phyloP scores from a whole-genome alignment of 441 rosid species.

The Gossypium gossypioides region DNA sequence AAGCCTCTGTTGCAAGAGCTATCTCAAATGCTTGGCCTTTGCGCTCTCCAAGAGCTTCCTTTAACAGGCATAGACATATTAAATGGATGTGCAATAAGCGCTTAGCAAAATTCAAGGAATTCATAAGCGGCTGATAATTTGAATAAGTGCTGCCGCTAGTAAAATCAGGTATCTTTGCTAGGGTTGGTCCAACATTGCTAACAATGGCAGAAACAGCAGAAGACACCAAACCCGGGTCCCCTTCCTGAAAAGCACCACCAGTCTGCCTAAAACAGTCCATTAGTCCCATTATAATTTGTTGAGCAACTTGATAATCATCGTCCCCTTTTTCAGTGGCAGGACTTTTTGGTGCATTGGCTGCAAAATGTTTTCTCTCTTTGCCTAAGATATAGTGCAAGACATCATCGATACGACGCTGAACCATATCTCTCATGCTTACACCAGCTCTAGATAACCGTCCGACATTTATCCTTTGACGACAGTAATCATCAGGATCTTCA shows the following conservation, averaged over 20 bases:
- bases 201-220: conserved; percentile 87
- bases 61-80: conserved; percentile 69
- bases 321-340: conserved; percentile 51
- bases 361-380: conserved; percentile 56
- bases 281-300: conserved; percentile 63
- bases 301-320: conserved; percentile 71
- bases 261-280: conserved; percentile 82
- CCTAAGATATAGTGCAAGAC: conserved; percentile 44
- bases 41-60: conserved; percentile 97
- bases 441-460: conserved; percentile 76
- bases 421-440: conserved; percentile 66
- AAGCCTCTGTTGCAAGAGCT: conserved; percentile 89
- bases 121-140: conserved; percentile 37
- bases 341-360: conserved; percentile 44
- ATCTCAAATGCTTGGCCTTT: conserved; percentile 90
- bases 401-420: conserved; percentile 67
- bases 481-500: conserved; percentile 81
- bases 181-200: conserved; percentile 50
- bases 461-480: conserved; percentile 69
- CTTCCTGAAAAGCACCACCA: conserved; percentile 97
- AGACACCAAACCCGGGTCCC: conserved; percentile 90
- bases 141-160: conserved; percentile 36
- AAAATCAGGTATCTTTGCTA: conserved; percentile 71
- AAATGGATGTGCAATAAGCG: conserved; percentile 69
- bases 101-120: conserved; percentile 48